Evolutionary conservation across 768 basidiomycete species (phyloP), one percentile per base, ranked within the genome.

Genomic region (Trametes elegans): DNA sequence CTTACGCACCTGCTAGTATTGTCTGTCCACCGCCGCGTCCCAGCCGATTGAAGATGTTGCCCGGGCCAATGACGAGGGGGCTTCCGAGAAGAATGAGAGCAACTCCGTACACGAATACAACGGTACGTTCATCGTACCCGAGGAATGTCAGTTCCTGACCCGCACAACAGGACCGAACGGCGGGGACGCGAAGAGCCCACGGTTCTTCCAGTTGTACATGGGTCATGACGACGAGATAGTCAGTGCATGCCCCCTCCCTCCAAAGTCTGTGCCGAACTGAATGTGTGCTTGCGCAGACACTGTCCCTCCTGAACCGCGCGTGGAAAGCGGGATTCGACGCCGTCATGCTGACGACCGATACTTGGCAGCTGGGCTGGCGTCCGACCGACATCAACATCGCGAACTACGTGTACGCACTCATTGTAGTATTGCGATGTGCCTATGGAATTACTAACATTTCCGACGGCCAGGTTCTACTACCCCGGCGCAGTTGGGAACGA

Each of bases 171-270:
- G 62, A 6, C 62, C 64, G 6, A 71, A 71, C 45, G 70, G 67
- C 18, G 71, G 70, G 14, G 62, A 68, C 44, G 69, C 71, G 11
- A 67, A 70, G 29, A 69, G 71, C 19, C 76, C 77, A 2, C 70
- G 78, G n/a, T 81, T 79, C 61, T 82, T 77, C 71, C 80, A 81
- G 68, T 66, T 82, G 16, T 81, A 82, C 59, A 78, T 78, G 74
- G 76, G 78, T 1, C 79, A 79, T 54, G 78, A 81, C 52, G 79
- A 79, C 42, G 79, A 80, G 26, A 60, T 81, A 23, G 76, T 76
- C 59, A 19, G 44, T 10, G 23, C 2, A 5, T 3, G 31, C 39
- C n/a, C 48, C 21, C 6, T 56, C 19, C n/a, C 14, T 21, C 4
- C n/a, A n/a, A n/a, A n/a, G n/a, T n/a, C n/a, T n/a, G n/a, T n/a